These are phyloP conservation scores for Claviceps arundinis DNA, from an alignment of 2,329 filamentous ascomycete genomes.

Conservation along the genomic window DNA sequence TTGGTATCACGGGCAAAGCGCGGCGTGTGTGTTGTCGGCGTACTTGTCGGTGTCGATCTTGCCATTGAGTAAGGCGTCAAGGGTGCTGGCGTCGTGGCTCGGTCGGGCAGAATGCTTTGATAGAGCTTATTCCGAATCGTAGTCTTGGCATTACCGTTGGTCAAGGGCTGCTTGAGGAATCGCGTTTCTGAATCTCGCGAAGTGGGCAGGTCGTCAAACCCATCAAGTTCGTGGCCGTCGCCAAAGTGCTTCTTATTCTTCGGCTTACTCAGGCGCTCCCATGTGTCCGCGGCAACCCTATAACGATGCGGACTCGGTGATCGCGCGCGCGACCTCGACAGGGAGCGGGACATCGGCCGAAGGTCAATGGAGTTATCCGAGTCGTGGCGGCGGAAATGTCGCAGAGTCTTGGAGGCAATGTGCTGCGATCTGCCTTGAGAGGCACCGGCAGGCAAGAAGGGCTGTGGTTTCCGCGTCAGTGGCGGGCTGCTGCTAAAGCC, in stretches of 20 bases:
- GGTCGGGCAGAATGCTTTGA: constrained; percentile 41
- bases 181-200: constrained; percentile 69
- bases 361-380: constrained; percentile 56
- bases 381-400: constrained; percentile 66
- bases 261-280: constrained; percentile 62
- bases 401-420: constrained; percentile 54
- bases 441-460: constrained; percentile 68
- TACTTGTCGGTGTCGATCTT: constrained; percentile 23
- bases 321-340: constrained; percentile 44
- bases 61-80: constrained; percentile 44
- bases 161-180: constrained; percentile 62
- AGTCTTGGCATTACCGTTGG: constrained; percentile 54
- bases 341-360: constrained; percentile 41
- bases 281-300: constrained; percentile 33
- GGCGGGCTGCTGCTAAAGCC: constrained; percentile 35
- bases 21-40: constrained; percentile 27
- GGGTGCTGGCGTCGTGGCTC: constrained; percentile 39
- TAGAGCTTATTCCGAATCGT: constrained; percentile 42
- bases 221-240: constrained; percentile 82
- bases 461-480: constrained; percentile 46
- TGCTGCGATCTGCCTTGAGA: constrained; percentile 68
- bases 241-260: constrained; percentile 51
- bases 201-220: constrained; percentile 88
- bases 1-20: constrained; percentile 53
- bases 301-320: constrained; percentile 46